Evolutionary conservation across 2,329 filamentous ascomycete genomes (phyloP).

Genomic region (Aspergillus fructus): DNA sequence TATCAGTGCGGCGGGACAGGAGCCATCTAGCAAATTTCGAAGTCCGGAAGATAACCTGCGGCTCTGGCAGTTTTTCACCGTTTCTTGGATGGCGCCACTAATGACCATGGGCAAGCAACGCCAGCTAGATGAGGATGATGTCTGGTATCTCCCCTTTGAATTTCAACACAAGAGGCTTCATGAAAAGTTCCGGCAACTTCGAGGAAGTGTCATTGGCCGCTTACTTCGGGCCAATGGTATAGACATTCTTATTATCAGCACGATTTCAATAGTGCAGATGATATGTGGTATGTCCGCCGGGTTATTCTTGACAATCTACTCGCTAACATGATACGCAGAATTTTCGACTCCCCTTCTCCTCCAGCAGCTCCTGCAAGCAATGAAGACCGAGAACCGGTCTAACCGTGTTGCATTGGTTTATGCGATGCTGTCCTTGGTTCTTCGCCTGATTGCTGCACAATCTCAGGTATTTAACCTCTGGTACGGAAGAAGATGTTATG

Average conservation of each 20-base stretch:
- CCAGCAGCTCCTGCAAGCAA: constrained; percentile 68
- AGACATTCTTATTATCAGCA: constrained; percentile 69
- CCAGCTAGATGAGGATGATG: constrained; percentile 73
- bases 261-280: constrained; percentile 64
- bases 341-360: constrained; percentile 66
- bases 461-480: constrained; percentile 69
- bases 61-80: constrained; percentile 79
- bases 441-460: constrained; percentile 64
- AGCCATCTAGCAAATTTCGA: constrained; percentile 61
- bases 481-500: constrained; percentile 82
- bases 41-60: constrained; percentile 77
- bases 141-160: constrained; percentile 76
- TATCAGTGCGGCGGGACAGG: constrained; percentile 59
- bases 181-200: constrained; percentile 68
- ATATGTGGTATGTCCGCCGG: constrained; percentile 45
- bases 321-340: constrained; percentile 38
- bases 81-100: constrained; percentile 78
- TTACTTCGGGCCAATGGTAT: constrained; percentile 74
- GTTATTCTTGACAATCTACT: too few species aligned
- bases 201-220: constrained; percentile 69
- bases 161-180: constrained; percentile 80
- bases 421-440: constrained; percentile 60
- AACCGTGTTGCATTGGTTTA: constrained; percentile 63
- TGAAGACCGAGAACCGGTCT: constrained; percentile 55
- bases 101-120: constrained; percentile 63